These are phyloP conservation scores for Cyclostephanos tholiformis DNA, from an alignment of 108 stramenopile genomes.

Conservation along the genomic window DNA sequence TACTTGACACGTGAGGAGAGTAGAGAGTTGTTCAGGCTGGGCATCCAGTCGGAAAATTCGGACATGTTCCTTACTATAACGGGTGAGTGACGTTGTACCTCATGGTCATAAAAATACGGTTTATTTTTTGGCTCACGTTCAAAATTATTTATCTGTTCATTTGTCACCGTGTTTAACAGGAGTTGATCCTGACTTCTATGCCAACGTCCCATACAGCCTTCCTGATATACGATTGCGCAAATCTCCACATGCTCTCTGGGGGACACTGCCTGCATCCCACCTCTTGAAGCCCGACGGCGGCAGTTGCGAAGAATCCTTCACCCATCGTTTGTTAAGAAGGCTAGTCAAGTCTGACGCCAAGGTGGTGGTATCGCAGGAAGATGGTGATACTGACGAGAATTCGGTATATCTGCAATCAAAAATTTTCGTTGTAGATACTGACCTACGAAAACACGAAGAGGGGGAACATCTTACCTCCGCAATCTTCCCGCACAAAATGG, in stretches of 20 bases:
- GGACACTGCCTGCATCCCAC: conserved; percentile 70
- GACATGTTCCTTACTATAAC: conserved; percentile 56
- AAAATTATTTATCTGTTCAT: conserved; percentile 13
- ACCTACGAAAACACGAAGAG: conserved; percentile 84
- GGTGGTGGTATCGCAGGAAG: conserved; percentile 3
- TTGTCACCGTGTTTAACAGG: conserved; percentile 28
- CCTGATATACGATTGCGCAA: conserved; percentile 68
- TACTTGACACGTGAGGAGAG: conserved; percentile 80
- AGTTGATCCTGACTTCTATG: conserved; percentile 74
- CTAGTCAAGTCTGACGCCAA: not conserved
- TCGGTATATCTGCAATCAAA: conserved; percentile 19
- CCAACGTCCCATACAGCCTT: conserved; percentile 67
- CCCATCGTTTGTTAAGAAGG: conserved; percentile 51
- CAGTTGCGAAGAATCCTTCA: conserved; percentile 49
- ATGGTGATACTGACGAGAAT: not conserved
- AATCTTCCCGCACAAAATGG: conserved; percentile 73
- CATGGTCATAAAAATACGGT: too few relatives aligned
- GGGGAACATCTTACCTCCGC: conserved; percentile 62
- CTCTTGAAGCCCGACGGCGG: conserved; percentile 23
- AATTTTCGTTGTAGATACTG: conserved; percentile 78
- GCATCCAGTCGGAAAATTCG: conserved; percentile 34
- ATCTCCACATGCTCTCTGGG: conserved; percentile 90
- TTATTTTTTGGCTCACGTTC: not conserved
- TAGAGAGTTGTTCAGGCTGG: conserved; percentile 62
- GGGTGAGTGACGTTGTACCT: conserved; percentile 36